phyloP scores from a whole-genome alignment of 352 stramenopile genomes.

The Pythium pectinolyticum region DNA sequence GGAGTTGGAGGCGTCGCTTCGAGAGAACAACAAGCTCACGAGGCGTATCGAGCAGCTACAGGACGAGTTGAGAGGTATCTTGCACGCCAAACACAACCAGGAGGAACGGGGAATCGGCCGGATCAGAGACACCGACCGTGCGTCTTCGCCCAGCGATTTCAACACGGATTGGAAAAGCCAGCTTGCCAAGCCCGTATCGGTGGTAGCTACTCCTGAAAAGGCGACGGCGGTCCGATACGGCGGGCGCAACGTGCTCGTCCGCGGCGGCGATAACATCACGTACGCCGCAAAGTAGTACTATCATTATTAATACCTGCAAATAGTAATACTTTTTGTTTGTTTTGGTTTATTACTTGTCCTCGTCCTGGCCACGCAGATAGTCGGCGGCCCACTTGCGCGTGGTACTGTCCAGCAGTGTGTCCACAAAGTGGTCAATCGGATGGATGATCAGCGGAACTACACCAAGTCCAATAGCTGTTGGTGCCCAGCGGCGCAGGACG shows the following conservation, averaged over 20 bases:
- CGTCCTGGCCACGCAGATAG: constrained; percentile 33
- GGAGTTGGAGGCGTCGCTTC: not conserved
- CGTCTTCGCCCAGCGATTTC: not conserved
- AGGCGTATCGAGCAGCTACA: not conserved
- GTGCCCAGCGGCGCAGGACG: constrained; percentile 52
- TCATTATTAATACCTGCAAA: not conserved
- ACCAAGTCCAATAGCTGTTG: constrained; percentile 73
- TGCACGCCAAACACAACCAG: not conserved
- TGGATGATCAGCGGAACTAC: constrained; percentile 89
- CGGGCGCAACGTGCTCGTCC: not conserved
- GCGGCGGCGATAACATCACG: not conserved
- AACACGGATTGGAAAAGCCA: not conserved
- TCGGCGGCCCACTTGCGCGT: constrained; percentile 47
- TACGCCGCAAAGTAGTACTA: not conserved
- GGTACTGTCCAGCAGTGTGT: constrained; percentile 53
- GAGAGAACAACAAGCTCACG: not conserved
- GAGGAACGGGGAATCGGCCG: not conserved
- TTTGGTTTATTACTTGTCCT: constrained; percentile 25
- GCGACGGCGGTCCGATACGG: not conserved
- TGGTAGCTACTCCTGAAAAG: not conserved
- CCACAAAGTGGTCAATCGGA: constrained; percentile 77
- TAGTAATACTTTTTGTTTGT: not conserved
- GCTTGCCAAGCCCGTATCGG: not conserved
- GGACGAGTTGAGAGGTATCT: not conserved
- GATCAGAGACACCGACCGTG: not conserved